A percentile compares a stretch with the other conserved stretches of the same genome.
phyloP scores from a whole-genome alignment of 148 eudicot genomes.

The Euryodendron excelsum region DNA sequence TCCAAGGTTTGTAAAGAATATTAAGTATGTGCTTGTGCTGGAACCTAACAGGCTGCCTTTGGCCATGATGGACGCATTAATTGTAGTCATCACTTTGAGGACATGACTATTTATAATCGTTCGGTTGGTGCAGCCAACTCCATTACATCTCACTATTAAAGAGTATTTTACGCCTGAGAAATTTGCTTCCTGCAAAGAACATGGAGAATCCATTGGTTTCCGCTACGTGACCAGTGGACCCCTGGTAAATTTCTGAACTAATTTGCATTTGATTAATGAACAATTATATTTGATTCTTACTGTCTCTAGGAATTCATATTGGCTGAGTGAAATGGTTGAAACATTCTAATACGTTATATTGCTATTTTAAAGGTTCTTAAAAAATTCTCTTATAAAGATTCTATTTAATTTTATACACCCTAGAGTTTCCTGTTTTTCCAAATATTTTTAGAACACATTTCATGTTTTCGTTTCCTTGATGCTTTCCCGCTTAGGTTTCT shows the following conservation, averaged over 20 bases:
- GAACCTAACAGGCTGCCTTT: too few species aligned
- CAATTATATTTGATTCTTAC: neutral
- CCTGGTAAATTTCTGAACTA: constrained; percentile 48
- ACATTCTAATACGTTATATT: too few species aligned
- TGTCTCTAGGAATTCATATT: neutral
- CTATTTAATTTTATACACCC: too few species aligned
- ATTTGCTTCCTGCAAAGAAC: constrained; percentile 81
- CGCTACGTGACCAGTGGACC: constrained; percentile 99
- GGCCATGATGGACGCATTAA: too few species aligned
- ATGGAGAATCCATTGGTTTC: constrained; percentile 91
- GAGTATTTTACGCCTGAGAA: constrained; percentile 87
- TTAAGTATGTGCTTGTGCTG: too few species aligned
- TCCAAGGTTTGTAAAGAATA: too few species aligned
- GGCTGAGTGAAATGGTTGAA: neutral
- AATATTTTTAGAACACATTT: too few species aligned
- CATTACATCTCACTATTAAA: constrained; percentile 90
- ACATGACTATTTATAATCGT: neutral
- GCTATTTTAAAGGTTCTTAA: too few species aligned
- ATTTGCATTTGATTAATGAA: neutral
- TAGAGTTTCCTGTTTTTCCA: too few species aligned
- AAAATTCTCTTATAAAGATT: too few species aligned
- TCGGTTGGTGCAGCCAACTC: constrained; percentile 73
- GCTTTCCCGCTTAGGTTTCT: too few species aligned
- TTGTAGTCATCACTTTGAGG: neutral
- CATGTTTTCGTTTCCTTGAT: too few species aligned